phyloP scores from a whole-genome alignment of 1,284 basidiomycete species.

The Moesziomyces antarcticus region DNA sequence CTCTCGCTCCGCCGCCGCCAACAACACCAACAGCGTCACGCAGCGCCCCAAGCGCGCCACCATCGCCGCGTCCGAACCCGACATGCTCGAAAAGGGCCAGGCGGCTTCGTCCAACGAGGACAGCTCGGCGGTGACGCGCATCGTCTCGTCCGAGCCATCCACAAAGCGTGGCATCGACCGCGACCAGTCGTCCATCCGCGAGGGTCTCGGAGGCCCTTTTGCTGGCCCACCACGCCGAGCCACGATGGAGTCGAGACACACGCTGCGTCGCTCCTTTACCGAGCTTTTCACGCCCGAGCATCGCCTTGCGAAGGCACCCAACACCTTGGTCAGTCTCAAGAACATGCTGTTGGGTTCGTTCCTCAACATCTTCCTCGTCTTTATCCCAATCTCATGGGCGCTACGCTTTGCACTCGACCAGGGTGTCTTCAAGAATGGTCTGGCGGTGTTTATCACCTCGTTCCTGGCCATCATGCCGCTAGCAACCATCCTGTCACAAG shows the following conservation, averaged over 20 bases:
- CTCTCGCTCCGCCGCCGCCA: constrained; percentile 8
- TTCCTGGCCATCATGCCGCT: constrained; percentile 63
- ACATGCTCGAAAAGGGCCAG: constrained; percentile 47
- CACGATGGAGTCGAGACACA: constrained; percentile 39
- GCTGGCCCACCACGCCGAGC: constrained; percentile 47
- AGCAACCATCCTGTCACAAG: constrained; percentile 56
- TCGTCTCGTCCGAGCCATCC: constrained; percentile 18
- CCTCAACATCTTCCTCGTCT: constrained; percentile 55
- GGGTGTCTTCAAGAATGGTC: constrained; percentile 28
- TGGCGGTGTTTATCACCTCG: constrained; percentile 54
- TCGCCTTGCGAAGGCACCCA: constrained; percentile 40
- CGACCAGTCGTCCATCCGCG: constrained; percentile 31
- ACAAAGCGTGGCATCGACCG: constrained; percentile 23
- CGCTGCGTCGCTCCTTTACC: constrained; percentile 49
- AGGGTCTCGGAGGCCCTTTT: constrained; percentile 45
- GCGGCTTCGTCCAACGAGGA: constrained; percentile 25
- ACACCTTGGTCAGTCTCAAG: constrained; percentile 32
- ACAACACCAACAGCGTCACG: constrained; percentile 21
- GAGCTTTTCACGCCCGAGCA: constrained; percentile 55
- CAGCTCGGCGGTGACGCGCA: constrained; percentile 25
- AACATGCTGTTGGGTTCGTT: constrained; percentile 47
- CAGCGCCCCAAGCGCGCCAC: constrained; percentile 47
- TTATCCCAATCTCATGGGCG: constrained; percentile 60
- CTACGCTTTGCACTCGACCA: constrained; percentile 53
- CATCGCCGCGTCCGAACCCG: constrained; percentile 35